Percentiles rank a stretch among this genome's conserved stretches.
These are phyloP conservation scores for Citrullus mucosospermus DNA, from an alignment of 306 rosid species.

Conservation along the genomic window DNA sequence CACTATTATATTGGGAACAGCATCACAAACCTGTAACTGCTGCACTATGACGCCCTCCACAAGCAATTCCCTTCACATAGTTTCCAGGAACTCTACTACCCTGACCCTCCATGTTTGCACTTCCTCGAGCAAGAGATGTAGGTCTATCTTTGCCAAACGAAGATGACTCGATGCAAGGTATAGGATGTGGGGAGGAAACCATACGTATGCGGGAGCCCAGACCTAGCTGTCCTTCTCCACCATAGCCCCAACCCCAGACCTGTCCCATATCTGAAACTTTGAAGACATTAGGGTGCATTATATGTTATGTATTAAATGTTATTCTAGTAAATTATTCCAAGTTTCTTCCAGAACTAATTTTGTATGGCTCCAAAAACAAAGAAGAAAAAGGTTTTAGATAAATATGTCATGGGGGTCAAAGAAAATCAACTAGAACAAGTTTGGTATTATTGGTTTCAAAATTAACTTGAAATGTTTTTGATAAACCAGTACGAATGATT, in stretches of 20 bases:
- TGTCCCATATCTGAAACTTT: slow-evolving; percentile 75
- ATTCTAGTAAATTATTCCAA: neutral
- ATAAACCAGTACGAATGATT: neutral
- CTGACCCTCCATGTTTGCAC: slow-evolving; percentile 48
- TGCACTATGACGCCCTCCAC: slow-evolving; percentile 97
- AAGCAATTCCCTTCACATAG: slow-evolving; percentile 68
- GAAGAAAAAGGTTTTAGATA: neutral
- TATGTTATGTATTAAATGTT: neutral
- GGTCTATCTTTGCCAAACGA: slow-evolving; percentile 48
- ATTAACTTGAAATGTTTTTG: neutral
- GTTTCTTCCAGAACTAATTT: slow-evolving; percentile 10
- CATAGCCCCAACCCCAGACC: slow-evolving; percentile 99
- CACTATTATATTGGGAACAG: neutral
- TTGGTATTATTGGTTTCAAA: neutral
- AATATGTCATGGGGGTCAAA: neutral
- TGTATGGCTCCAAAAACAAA: slow-evolving; percentile 6
- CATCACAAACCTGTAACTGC: slow-evolving; percentile 59
- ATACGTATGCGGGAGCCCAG: slow-evolving; percentile 84
- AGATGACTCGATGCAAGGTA: slow-evolving; percentile 66
- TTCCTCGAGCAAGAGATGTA: slow-evolving; percentile 34
- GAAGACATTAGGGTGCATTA: slow-evolving; percentile 11
- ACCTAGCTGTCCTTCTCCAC: slow-evolving; percentile 99
- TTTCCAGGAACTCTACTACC: slow-evolving; percentile 58
- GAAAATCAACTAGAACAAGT: neutral
- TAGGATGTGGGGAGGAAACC: slow-evolving; percentile 88